Percentiles rank a stretch among this genome's conserved stretches.
These are phyloP conservation scores for Paramecium tetraurelia DNA, from an alignment of 73 alveolate species.

Conservation along the genomic window DNA sequence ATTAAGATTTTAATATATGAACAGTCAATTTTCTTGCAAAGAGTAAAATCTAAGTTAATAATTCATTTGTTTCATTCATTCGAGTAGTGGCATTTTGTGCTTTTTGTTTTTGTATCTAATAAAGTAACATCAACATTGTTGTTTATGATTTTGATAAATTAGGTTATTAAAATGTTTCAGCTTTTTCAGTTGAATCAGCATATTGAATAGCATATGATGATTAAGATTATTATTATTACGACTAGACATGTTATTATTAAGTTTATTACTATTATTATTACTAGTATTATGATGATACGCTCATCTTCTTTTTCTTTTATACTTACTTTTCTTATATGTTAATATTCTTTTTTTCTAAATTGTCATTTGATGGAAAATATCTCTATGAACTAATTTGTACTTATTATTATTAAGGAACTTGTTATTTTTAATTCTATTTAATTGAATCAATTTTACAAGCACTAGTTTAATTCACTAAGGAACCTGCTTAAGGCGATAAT, in stretches of 20 bases:
- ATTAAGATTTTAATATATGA: slow-evolving; percentile 49
- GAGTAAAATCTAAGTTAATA: not conserved
- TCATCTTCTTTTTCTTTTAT: not conserved
- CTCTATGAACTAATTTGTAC: not conserved
- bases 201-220: not conserved
- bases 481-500: not conserved
- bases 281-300: not conserved
- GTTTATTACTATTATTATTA: not conserved
- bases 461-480: not conserved
- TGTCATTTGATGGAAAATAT: not conserved
- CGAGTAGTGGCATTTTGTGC: slow-evolving; percentile 2
- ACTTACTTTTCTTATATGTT: not conserved
- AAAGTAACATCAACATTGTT: slow-evolving; percentile 49
- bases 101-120: slow-evolving; percentile 35
- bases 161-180: not conserved
- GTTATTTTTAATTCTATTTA: not conserved
- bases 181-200: not conserved
- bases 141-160: slow-evolving; percentile 26
- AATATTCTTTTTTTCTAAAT: not conserved
- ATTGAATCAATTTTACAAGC: not conserved
- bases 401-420: not conserved
- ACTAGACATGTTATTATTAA: not conserved
- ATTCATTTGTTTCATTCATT: slow-evolving; percentile 20
- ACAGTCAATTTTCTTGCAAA: slow-evolving; percentile 40
- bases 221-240: not conserved